Evolutionary conservation across 2,329 filamentous ascomycete genomes (phyloP).

Genomic region (Colletotrichum tofieldiae): DNA sequence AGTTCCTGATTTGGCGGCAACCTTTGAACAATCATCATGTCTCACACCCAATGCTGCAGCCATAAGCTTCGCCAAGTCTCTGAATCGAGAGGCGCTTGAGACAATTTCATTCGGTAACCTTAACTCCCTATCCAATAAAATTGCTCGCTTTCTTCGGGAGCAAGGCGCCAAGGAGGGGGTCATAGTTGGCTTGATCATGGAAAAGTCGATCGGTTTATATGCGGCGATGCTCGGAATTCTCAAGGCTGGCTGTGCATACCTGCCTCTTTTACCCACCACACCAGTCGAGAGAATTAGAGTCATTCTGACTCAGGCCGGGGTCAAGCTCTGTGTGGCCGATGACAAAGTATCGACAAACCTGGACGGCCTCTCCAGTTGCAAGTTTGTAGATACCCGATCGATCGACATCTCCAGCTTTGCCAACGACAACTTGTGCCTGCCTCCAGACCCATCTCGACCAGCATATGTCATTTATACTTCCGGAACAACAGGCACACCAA

Average conservation of each 20-base stretch:
- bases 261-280: slow-evolving; percentile 84
- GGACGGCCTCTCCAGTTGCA: slow-evolving; percentile 40
- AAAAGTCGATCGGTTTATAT: slow-evolving; percentile 83
- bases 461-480: slow-evolving; percentile 89
- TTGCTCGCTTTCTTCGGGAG: slow-evolving; percentile 69
- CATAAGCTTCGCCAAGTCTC: slow-evolving; percentile 72
- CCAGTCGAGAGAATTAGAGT: slow-evolving; percentile 72
- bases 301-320: slow-evolving; percentile 74
- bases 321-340: slow-evolving; percentile 63
- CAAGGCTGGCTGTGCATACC: slow-evolving; percentile 83
- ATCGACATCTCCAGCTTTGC: slow-evolving; percentile 50
- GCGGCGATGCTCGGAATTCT: slow-evolving; percentile 80
- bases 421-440: slow-evolving; percentile 55
- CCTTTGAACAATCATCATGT: slow-evolving; percentile 69
- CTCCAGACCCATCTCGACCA: slow-evolving; percentile 64
- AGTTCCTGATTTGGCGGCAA: slow-evolving; percentile 62
- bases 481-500: slow-evolving; percentile 85
- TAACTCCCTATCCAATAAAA: slow-evolving; percentile 68
- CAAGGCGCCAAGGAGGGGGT: slow-evolving; percentile 65
- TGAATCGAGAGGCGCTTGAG: slow-evolving; percentile 56
- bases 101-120: slow-evolving; percentile 76
- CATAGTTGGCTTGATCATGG: slow-evolving; percentile 81
- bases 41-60: slow-evolving; percentile 70
- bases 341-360: slow-evolving; percentile 44
- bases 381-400: slow-evolving; percentile 54